Base-by-base conservation (phyloP, 352 stramenopile genomes). In the Globisporangium canariense region DNA sequence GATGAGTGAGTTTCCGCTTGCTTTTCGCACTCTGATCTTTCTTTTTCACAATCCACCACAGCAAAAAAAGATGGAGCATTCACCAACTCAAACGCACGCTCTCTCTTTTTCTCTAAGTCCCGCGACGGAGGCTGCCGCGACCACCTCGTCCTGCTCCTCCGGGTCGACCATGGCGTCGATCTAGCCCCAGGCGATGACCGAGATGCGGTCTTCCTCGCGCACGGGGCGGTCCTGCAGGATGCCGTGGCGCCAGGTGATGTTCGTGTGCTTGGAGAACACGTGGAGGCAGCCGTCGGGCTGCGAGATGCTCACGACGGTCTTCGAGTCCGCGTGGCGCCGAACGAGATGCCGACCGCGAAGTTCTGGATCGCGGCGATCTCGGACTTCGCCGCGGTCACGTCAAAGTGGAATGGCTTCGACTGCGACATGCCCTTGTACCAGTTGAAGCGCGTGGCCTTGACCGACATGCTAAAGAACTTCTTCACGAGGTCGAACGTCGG, bases 321-420 rank as follows among this genome's bases (percentile, higher is more conserved):
- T 88, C 22, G 78, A 91, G 46, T 77, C 64, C 10, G 88, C 90
- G 87, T 96, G 2, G 81, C 86, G 30, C 94, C 94, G 70, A 98
- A 98, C 46, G 81, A 96, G n/a, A 97, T 89, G 43, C 87, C 93
- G n/a, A 98, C 86, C 28, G 94, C 98, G 62, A 98, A 98, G 68
- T 98, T 98, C 74, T 98, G 93, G 64, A 89, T 96, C 20, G 76
- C 84, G 1, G 93, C 94, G 64, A 97, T 86, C 66, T 94, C 75
- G 0, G 88, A 88, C 79, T 98, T 98, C 60, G 97, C 96, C n/a
- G 93, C 94, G 2, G 92, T 90, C 10, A 83, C 90, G 68, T 98
- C 92, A 66, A 97, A 96, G 76, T 98, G 90, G 75, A 97, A 97
- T 28, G 90, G 90, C 68, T 98, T 98, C 92, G 92, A 98, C 78